Conservation (phyloP, 1,284 basidiomycete genomes). For the Ceratobasidium sp. region DNA sequence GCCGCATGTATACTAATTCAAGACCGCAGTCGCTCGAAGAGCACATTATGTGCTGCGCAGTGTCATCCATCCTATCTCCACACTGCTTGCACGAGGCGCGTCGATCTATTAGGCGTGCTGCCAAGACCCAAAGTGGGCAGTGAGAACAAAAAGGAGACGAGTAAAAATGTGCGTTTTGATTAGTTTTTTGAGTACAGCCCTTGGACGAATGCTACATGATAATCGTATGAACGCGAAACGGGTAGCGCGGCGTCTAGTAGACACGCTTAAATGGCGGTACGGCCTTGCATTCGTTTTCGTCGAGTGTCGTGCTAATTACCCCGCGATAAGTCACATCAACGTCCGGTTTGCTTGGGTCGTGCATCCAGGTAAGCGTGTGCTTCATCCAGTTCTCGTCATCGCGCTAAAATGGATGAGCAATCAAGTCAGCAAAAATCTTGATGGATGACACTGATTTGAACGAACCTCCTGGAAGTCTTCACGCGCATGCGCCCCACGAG, state of each 20-base stretch:
- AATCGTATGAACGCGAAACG: neutral
- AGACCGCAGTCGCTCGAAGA: conserved; percentile 40
- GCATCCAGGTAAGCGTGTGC: conserved; percentile 91
- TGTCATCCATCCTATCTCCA: conserved; percentile 16
- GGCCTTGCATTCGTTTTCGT: conserved; percentile 95
- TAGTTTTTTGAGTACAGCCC: conserved; percentile 26
- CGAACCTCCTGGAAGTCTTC: conserved; percentile 93
- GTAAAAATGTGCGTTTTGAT: conserved; percentile 14
- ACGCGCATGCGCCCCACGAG: conserved; percentile 96
- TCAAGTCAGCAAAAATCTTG: neutral
- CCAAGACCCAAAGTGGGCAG: neutral
- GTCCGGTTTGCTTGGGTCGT: conserved; percentile 76
- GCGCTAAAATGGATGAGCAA: conserved; percentile 66
- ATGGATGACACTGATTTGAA: conserved; percentile 49
- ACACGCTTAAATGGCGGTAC: conserved; percentile 91
- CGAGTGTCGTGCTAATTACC: conserved; percentile 89
- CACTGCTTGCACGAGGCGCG: conserved; percentile 1
- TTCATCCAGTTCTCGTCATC: conserved; percentile 96
- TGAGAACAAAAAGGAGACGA: neutral
- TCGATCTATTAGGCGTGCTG: neutral
- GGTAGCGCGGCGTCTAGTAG: conserved; percentile 63
- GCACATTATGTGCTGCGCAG: conserved; percentile 30
- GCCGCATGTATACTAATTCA: conserved; percentile 29
- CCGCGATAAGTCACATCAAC: conserved; percentile 92
- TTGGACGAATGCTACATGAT: conserved; percentile 11